Percentiles rank a stretch among this genome's conserved stretches.
phyloP scores from a whole-genome alignment of 164 flowering plant genomes.

The Amborella trichopoda region DNA sequence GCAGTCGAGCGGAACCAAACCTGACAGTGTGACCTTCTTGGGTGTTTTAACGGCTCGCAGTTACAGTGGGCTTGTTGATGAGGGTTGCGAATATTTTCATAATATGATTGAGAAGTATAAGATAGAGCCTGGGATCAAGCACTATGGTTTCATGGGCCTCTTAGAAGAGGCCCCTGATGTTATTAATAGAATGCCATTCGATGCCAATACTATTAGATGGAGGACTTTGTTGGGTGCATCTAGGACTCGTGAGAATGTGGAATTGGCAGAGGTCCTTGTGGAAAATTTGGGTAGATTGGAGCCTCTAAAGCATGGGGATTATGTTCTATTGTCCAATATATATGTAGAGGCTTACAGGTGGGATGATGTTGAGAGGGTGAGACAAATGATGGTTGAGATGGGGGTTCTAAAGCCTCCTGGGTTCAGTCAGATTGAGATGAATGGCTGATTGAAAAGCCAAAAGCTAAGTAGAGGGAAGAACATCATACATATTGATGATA shows the following conservation, averaged over 20 bases:
- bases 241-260: constrained; percentile 24
- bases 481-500: too few species aligned
- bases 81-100: constrained; percentile 23
- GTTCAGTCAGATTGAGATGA: constrained; percentile 23
- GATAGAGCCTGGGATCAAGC: constrained; percentile 34
- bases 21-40: constrained; percentile 36
- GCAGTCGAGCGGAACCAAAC: constrained; percentile 17
- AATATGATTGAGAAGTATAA: constrained; percentile 24
- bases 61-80: constrained; percentile 29
- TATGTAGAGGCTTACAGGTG: constrained; percentile 39
- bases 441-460: too few species aligned
- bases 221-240: constrained; percentile 45
- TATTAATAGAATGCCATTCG: constrained; percentile 25
- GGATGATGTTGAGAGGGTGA: constrained; percentile 31
- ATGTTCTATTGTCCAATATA: constrained; percentile 32
- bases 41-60: constrained; percentile 40
- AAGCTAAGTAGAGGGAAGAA: too few species aligned
- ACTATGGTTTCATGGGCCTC: constrained; percentile 48
- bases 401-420: constrained; percentile 30
- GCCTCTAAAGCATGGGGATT: constrained; percentile 29
- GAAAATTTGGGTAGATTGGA: constrained; percentile 19
- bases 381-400: constrained; percentile 23
- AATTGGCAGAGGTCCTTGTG: constrained; percentile 28
- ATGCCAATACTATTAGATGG: constrained; percentile 28
- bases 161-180: constrained; percentile 27